A percentile compares a stretch with the other conserved stretches of the same genome.
phyloP scores from a whole-genome alignment of 2,329 filamentous ascomycete genomes.

The Seiridium cupressi region DNA sequence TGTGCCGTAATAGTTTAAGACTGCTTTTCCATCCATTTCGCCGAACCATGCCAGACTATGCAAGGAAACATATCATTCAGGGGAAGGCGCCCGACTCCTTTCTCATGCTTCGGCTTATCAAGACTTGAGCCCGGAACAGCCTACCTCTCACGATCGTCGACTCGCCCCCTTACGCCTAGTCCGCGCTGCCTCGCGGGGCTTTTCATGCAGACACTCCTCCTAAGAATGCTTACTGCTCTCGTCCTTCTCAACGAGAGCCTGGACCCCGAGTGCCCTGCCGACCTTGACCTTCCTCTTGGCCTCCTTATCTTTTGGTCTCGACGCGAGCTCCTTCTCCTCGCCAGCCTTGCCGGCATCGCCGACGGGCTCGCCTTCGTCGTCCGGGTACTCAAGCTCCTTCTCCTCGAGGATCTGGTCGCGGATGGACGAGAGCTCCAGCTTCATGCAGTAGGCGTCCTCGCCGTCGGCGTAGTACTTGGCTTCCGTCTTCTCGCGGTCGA shows the following conservation, averaged over 20 bases:
- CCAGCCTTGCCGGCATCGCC: slow-evolving; percentile 63
- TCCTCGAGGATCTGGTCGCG: slow-evolving; percentile 46
- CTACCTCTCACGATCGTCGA: not conserved
- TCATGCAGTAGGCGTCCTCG: slow-evolving; percentile 95
- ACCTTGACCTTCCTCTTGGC: slow-evolving; percentile 82
- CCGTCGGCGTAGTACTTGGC: slow-evolving; percentile 95
- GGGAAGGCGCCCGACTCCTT: not conserved
- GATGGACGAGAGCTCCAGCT: slow-evolving; percentile 69
- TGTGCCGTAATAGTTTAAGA: not conserved
- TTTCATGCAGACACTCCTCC: not conserved
- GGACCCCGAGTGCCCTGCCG: slow-evolving; percentile 75
- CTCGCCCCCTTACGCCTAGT: not conserved
- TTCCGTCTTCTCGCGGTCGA: slow-evolving; percentile 83
- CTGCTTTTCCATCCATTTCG: not conserved
- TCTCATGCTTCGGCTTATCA: not conserved
- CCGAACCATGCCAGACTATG: not conserved
- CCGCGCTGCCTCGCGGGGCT: not conserved
- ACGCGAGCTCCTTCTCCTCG: slow-evolving; percentile 17
- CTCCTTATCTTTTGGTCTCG: slow-evolving; percentile 15
- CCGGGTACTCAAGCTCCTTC: slow-evolving; percentile 10
- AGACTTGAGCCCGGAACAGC: not conserved
- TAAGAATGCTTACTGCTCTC: slow-evolving; percentile 49
- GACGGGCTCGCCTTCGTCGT: slow-evolving; percentile 67
- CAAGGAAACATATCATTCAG: not conserved
- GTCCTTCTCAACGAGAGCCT: slow-evolving; percentile 71